These are phyloP conservation scores for Macrolepiota albuminosa DNA, from an alignment of 768 basidiomycete species.

Conservation along the genomic window DNA sequence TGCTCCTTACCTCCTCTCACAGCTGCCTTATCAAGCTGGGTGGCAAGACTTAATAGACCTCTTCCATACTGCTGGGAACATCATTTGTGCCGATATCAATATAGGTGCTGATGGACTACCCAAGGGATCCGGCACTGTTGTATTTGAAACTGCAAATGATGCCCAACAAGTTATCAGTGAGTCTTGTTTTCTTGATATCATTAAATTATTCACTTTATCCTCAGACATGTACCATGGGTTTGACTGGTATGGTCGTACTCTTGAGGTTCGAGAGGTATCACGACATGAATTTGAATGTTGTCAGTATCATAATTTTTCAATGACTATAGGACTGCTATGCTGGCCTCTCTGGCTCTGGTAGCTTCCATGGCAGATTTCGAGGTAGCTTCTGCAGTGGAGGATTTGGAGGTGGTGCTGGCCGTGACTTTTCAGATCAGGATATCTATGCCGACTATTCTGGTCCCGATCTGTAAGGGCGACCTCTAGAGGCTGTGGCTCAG, in stretches of 20 bases:
- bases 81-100: conserved; percentile 94
- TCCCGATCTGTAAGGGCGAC: too few relatives aligned
- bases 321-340: conserved; percentile 80
- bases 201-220: conserved; percentile 6
- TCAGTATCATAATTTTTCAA: not conserved
- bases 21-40: conserved; percentile 96
- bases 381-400: conserved; percentile 56
- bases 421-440: conserved; percentile 83
- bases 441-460: conserved; percentile 92
- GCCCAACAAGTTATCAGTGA: conserved; percentile 88
- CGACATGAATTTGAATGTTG: not conserved
- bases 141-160: conserved; percentile 88
- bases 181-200: conserved; percentile 25
- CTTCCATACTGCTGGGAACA: conserved; percentile 92
- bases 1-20: conserved; percentile 5
- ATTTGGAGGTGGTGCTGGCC: conserved; percentile 50
- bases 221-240: conserved; percentile 95
- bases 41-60: conserved; percentile 99
- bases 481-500: too few relatives aligned
- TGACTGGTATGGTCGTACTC: conserved; percentile 92
- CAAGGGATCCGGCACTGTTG: conserved; percentile 96
- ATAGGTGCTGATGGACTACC: conserved; percentile 90
- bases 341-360: conserved; percentile 71
- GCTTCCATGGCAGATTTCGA: conserved; percentile 47
- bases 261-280: conserved; percentile 92